Evolutionary conservation across 805 yeast genomes (phyloP), one percentile per base, ranked within the genome.

Genomic region (Candida koratica): DNA sequence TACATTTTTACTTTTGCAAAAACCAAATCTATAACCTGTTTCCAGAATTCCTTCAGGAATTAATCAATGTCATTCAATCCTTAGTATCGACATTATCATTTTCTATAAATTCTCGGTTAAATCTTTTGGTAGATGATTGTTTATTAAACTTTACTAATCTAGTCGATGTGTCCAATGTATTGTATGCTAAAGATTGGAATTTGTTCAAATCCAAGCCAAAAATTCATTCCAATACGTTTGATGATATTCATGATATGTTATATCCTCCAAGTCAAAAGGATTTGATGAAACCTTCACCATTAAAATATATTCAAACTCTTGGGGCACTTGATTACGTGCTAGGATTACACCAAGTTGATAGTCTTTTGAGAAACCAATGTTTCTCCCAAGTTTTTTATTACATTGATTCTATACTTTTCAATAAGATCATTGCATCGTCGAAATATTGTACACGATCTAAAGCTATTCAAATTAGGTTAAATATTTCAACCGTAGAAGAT

Each of bases 391-490:
- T 89, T 3, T 70, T 88, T 34, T 82, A 81, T 55, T 88, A 89
- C 82, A 63, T 88, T 16, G 79, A 88, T 7, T 64, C 80, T 7
- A 71, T 75, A 3, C 48, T 88, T 14, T 89, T 90, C 63, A 89
- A 90, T 56, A 69, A 79, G 33, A 69, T 88, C 15, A 55, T 89
- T 35, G 67, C 77, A 14, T 79, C 75, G 43, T 77, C 83, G 19
- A 83, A 76, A 48, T 82, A 82, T 46, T 69, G 84, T 33, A 77
- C 95, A 1, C 73, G 99, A 41, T 73, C 86, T 0, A 76, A 81
- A 43, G 97, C 97, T 0, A 77, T 93, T 59, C 97, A 93, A 54
- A 81, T 93, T 30, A 68, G 97, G 37, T 71, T 93, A 37, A 93
- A 93, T 49, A 51, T 93, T 7, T 87, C 96, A 0, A 74, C 84